A percentile compares a stretch with the other conserved stretches of the same genome.
phyloP scores from a whole-genome alignment of 768 basidiomycete species.

The Tylopilus cervinicoccineus region DNA sequence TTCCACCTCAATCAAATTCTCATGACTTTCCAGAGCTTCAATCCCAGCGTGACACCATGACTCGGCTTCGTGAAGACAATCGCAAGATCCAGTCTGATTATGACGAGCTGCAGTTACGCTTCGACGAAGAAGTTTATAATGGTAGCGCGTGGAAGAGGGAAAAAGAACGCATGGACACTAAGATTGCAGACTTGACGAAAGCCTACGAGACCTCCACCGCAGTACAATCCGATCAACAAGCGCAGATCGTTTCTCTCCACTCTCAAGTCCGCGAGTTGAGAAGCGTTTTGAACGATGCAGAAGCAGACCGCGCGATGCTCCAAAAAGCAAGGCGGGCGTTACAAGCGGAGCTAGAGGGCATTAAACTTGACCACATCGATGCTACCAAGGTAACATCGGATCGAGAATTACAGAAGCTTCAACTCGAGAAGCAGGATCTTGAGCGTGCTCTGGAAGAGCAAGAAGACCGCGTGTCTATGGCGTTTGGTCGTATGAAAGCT shows the following conservation, averaged over 20 bases:
- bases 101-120: conserved; percentile 68
- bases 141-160: conserved; percentile 84
- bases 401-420: conserved; percentile 68
- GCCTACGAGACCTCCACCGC: conserved; percentile 71
- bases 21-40: conserved; percentile 53
- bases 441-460: conserved; percentile 77
- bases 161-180: conserved; percentile 80
- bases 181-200: conserved; percentile 69
- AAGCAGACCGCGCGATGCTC: conserved; percentile 72
- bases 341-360: conserved; percentile 76
- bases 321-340: conserved; percentile 79
- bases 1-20: conserved; percentile 1
- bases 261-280: conserved; percentile 85
- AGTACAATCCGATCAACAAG: conserved; percentile 76
- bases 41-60: conserved; percentile 72
- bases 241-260: conserved; percentile 78
- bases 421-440: conserved; percentile 78
- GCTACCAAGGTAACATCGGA: conserved; percentile 67
- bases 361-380: conserved; percentile 73
- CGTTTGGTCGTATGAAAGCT: conserved; percentile 76
- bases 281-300: conserved; percentile 77
- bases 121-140: conserved; percentile 75
- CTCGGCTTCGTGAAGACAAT: conserved; percentile 74
- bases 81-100: conserved; percentile 73
- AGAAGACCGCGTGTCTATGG: conserved; percentile 65